Evolutionary conservation across 2,329 filamentous ascomycete genomes (phyloP).

Genomic region (Fusarium mundagurra): DNA sequence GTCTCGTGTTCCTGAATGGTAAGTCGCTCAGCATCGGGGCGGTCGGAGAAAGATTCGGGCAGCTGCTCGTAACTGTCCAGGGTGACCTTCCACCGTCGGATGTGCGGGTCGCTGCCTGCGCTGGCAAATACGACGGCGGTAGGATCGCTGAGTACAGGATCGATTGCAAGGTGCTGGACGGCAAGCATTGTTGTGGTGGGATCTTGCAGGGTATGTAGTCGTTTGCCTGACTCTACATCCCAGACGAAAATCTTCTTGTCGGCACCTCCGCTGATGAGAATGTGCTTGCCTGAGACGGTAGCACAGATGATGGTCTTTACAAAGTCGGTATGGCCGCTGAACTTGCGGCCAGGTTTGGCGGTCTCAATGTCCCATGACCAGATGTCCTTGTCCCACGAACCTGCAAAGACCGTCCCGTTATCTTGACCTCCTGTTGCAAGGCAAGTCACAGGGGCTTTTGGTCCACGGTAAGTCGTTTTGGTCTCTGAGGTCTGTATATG

Average conservation of each 20-base stretch:
- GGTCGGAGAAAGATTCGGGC: constrained; percentile 54
- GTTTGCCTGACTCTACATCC: constrained; percentile 74
- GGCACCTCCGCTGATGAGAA: constrained; percentile 78
- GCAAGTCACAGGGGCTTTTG: constrained; percentile 82
- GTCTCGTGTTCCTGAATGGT: constrained; percentile 86
- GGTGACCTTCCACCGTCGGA: constrained; percentile 78
- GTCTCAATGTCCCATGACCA: constrained; percentile 83
- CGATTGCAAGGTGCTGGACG: constrained; percentile 81
- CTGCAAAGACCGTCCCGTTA: constrained; percentile 76
- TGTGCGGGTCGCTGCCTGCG: constrained; percentile 81
- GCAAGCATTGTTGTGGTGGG: constrained; percentile 76
- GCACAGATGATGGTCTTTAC: constrained; percentile 81
- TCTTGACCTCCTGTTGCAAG: constrained; percentile 71
- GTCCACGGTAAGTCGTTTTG: constrained; percentile 71
- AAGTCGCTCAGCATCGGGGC: constrained; percentile 54
- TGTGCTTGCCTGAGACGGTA: constrained; percentile 67
- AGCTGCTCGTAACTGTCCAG: constrained; percentile 64
- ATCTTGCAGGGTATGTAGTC: constrained; percentile 81
- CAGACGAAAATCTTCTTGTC: constrained; percentile 87
- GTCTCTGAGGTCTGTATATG: constrained; percentile 44
- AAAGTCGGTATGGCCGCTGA: constrained; percentile 86
- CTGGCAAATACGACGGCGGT: constrained; percentile 73
- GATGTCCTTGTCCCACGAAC: constrained; percentile 93
- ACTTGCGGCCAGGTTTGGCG: constrained; percentile 64
- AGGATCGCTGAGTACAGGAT: constrained; percentile 67